Evolutionary conservation across 108 stramenopile genomes (phyloP).

Genomic region (Schizochytrium sp.): DNA sequence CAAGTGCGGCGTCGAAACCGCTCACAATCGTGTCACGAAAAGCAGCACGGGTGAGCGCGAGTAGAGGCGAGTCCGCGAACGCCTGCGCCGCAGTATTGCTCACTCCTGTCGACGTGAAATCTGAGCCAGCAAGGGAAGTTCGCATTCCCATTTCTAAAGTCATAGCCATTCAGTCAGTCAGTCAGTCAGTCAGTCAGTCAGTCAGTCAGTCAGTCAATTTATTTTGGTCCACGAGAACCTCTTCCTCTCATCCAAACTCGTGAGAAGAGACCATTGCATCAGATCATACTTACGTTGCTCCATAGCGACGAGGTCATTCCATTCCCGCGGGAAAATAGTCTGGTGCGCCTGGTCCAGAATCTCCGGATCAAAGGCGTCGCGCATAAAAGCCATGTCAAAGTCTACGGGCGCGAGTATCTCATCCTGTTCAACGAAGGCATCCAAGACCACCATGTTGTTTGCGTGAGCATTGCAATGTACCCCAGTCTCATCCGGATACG

Average conservation of each 20-base stretch:
- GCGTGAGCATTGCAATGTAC: neutral
- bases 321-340: neutral
- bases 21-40: neutral
- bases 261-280: too few species aligned
- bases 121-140: neutral
- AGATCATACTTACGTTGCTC: neutral
- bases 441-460: neutral
- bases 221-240: too few species aligned
- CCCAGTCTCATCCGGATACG: neutral
- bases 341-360: neutral
- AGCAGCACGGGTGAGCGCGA: neutral
- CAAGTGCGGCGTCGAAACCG: neutral
- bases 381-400: slow-evolving; percentile 8
- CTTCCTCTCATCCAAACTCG: too few species aligned
- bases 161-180: neutral
- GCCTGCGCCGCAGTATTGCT: neutral
- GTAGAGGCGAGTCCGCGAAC: neutral
- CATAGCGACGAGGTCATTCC: neutral
- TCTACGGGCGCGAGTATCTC: neutral
- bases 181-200: neutral
- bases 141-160: slow-evolving; percentile 2
- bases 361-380: neutral
- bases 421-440: neutral
- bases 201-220: too few species aligned
- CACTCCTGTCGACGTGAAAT: neutral